Percentiles rank a stretch among this genome's conserved stretches.
Evolutionary conservation across 805 yeast genomes (phyloP).

Genomic region (Pichia eremophila): DNA sequence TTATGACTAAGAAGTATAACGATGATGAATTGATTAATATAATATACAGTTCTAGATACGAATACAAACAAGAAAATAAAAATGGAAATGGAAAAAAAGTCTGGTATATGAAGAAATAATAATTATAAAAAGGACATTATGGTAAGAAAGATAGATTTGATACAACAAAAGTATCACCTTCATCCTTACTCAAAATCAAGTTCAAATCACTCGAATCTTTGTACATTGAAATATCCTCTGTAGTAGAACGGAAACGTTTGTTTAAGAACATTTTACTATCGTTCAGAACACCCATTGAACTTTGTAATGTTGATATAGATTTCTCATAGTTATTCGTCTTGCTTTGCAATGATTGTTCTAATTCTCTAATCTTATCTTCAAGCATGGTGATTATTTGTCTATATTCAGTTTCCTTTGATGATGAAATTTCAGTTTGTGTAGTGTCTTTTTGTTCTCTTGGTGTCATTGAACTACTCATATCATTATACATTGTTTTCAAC

Average conservation of each 20-base stretch:
- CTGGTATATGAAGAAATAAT: no score
- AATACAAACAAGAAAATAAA: no score
- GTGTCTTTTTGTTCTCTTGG: neutral
- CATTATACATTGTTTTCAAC: constrained; percentile 3
- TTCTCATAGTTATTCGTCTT: constrained; percentile 12
- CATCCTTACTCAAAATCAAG: neutral
- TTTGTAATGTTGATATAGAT: constrained; percentile 13
- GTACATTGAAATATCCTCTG: neutral
- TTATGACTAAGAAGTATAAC: no score
- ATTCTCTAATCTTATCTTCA: constrained; percentile 7
- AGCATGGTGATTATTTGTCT: neutral
- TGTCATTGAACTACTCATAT: neutral
- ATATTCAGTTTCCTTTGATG: neutral
- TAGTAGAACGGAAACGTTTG: neutral
- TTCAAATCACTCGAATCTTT: neutral
- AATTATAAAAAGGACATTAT: neutral
- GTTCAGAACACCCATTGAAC: constrained; percentile 15
- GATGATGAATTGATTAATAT: no score
- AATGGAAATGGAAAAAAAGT: neutral
- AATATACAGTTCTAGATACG: no score
- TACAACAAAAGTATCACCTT: constrained; percentile 7
- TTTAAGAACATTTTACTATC: constrained; percentile 8
- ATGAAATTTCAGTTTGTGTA: neutral
- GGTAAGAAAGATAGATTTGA: constrained; percentile 9
- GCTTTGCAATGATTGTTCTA: constrained; percentile 12